Evolutionary conservation across 352 stramenopile species (phyloP).

Genomic region (Pilasporangium apinafurcum): DNA sequence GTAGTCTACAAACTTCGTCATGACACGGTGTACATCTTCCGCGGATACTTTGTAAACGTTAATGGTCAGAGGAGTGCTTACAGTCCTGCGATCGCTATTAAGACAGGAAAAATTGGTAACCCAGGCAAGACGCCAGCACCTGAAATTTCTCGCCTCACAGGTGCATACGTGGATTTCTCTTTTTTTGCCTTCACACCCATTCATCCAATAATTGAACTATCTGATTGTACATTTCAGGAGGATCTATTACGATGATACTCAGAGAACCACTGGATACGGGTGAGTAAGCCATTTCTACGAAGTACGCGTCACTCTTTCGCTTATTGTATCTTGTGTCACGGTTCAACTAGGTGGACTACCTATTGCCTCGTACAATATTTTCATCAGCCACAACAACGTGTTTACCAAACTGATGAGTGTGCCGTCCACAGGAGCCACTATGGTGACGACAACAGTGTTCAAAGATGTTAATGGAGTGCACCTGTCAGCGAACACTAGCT

Average conservation of each 20-base stretch:
- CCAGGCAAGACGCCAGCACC: slow-evolving; percentile 33
- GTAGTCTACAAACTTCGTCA: slow-evolving; percentile 41
- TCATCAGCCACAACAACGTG: slow-evolving; percentile 4
- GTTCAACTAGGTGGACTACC: slow-evolving; percentile 14
- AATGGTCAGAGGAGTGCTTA: slow-evolving; percentile 14
- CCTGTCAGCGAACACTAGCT: slow-evolving; percentile 17
- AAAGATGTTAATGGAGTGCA: slow-evolving; percentile 5
- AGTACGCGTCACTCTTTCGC: background rate
- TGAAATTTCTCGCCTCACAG: slow-evolving; percentile 20
- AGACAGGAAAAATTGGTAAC: slow-evolving; percentile 13
- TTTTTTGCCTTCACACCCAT: background rate
- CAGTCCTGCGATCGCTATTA: slow-evolving; percentile 15
- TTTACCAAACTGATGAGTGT: slow-evolving; percentile 24
- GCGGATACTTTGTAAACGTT: slow-evolving; percentile 14
- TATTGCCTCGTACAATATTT: slow-evolving; percentile 24
- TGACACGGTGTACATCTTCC: slow-evolving; percentile 41
- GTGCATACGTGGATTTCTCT: slow-evolving; percentile 12
- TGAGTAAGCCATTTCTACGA: background rate
- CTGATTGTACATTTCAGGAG: slow-evolving; percentile 9
- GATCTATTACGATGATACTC: slow-evolving; percentile 21
- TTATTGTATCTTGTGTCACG: background rate
- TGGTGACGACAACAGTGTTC: slow-evolving; percentile 9
- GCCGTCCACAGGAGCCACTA: slow-evolving; percentile 6
- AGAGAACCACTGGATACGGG: slow-evolving; percentile 32
- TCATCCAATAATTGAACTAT: background rate